Conservation (phyloP, 306 rosid genomes). For the Sesbania bispinosa region DNA sequence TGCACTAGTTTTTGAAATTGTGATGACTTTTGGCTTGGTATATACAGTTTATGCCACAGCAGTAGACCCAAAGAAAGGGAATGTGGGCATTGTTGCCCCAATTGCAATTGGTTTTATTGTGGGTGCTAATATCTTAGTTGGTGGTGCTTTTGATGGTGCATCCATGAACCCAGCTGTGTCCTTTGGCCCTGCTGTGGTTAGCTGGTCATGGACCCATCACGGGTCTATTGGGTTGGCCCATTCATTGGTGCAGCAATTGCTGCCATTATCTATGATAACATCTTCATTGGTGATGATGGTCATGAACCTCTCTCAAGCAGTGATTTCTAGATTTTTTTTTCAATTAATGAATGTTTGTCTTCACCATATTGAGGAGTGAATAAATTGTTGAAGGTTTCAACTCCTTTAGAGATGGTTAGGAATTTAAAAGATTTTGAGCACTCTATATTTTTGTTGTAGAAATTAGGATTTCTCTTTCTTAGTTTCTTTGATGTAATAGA, state of each 20-base stretch:
- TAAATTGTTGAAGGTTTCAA: constrained; percentile 14
- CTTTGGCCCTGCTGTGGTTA: constrained; percentile 74
- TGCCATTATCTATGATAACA: constrained; percentile 58
- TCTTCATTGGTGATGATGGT: constrained; percentile 51
- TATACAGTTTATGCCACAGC: constrained; percentile 85
- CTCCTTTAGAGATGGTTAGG: constrained; percentile 8
- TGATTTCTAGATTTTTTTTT: constrained; percentile 39
- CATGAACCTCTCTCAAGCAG: constrained; percentile 47
- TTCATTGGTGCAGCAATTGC: constrained; percentile 60
- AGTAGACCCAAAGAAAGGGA: constrained; percentile 71
- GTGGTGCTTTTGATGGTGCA: constrained; percentile 86
- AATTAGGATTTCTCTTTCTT: background rate
- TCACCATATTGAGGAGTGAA: constrained; percentile 19
- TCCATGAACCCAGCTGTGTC: constrained; percentile 86
- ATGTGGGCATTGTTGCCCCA: constrained; percentile 63
- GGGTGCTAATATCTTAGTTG: constrained; percentile 83
- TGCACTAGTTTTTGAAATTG: constrained; percentile 68
- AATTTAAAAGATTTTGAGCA: background rate
- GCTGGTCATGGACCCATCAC: constrained; percentile 61
- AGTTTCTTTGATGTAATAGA: constrained; percentile 5
- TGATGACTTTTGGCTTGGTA: constrained; percentile 77
- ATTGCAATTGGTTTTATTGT: constrained; percentile 77
- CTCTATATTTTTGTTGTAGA: background rate
- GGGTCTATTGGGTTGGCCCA: constrained; percentile 84
- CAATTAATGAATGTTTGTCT: background rate